Conservation (phyloP, 2,329 filamentous ascomycete genomes). For the Mycogone perniciosa region DNA sequence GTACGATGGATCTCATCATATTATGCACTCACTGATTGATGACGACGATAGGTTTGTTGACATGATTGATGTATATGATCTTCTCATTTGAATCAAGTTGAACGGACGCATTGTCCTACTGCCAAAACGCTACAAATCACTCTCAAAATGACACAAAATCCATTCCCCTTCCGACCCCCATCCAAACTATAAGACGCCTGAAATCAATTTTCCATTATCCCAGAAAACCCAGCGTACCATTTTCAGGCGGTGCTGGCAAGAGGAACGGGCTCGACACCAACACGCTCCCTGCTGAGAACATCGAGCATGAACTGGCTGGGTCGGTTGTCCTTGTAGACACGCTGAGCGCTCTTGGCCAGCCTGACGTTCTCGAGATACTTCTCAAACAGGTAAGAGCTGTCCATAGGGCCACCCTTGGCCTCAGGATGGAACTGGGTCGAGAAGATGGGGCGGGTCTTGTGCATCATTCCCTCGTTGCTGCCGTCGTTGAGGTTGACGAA, state of each 20-base stretch:
- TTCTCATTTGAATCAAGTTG: too few species aligned
- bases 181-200: not conserved
- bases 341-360: conserved; percentile 80
- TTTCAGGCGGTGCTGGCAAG: conserved; percentile 44
- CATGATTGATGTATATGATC: too few species aligned
- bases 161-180: not conserved
- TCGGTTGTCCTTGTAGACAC: conserved; percentile 75
- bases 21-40: too few species aligned
- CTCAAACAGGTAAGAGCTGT: conserved; percentile 94
- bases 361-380: conserved; percentile 87
- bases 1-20: too few species aligned
- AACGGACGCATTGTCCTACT: not conserved
- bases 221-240: not conserved
- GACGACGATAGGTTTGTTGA: too few species aligned
- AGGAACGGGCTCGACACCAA: conserved; percentile 69
- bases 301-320: conserved; percentile 85
- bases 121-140: not conserved
- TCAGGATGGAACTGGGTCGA: conserved; percentile 98
- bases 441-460: conserved; percentile 94
- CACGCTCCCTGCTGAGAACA: conserved; percentile 86
- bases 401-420: conserved; percentile 93
- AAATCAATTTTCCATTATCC: not conserved
- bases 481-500: conserved; percentile 98
- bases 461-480: conserved; percentile 95
- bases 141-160: not conserved